Base-by-base conservation (phyloP, 139 green algal genomes). In the Volvox africanus region DNA sequence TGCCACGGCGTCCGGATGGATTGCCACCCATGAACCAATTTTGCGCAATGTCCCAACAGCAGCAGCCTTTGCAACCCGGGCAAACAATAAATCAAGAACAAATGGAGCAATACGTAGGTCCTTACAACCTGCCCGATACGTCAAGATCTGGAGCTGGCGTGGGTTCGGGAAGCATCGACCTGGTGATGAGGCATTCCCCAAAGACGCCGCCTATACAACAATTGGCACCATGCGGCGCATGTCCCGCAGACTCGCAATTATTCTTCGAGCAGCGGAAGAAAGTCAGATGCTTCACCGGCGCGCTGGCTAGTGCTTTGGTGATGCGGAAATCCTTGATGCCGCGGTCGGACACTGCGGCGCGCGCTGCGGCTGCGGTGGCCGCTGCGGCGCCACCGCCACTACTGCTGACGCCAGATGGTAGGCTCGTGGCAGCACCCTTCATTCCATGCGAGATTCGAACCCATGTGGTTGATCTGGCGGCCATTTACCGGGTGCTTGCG, bases 401-500 rank as follows among this genome's bases (percentile, higher is more conserved):
- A 19, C 36, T 84, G 78, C 36, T 84, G 36, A 84, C 78, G 22
- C 26, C 36, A 26, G 78, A 84, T 33, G 78, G 78, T 26, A 22
- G 78, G 78, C 78, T 84, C 36, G 36, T 44, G 78, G 17, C 36
- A 18, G 9, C 78, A 11, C 36, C 78, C 0, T 65, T 68, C 24
- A 35, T 84, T 37, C 37, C 78, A 44, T 84, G 78, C 33, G 78
- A 84, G 36, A 44, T 84, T 20, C 78, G 78, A 18, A 84, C 78
- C 26, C 36, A 84, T 26, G 13, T 35, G 35, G 36, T 84, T 22
- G 78, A 84, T 20, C 36, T 84, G 78, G 19, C 16, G 78, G 78
- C 78, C 11, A 32, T 61, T 33, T 82, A 20, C 17, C 32, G 30
- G 6, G 76, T 20, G 30, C 33, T 82, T 1, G 11, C 33, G 76